phyloP scores from a whole-genome alignment of 2,329 filamentous ascomycete species.

The Neonectria magnoliae region DNA sequence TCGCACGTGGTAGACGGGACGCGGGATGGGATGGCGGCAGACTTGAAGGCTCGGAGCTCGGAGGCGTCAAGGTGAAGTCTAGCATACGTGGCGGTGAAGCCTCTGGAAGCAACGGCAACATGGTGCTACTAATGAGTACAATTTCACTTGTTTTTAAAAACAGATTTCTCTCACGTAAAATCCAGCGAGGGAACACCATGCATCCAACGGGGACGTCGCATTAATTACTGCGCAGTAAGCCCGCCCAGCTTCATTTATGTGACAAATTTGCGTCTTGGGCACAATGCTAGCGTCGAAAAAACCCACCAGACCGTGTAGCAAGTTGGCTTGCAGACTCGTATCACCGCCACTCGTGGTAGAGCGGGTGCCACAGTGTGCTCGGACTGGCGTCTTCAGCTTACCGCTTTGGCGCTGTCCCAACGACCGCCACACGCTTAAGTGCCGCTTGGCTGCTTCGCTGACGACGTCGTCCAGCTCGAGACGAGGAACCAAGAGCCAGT shows the following conservation, averaged over 20 bases:
- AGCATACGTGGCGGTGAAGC: background rate
- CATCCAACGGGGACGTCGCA: background rate
- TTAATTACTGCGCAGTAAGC: background rate
- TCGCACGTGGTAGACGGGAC: background rate
- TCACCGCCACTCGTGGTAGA: background rate
- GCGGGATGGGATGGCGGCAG: background rate
- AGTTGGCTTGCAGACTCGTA: slow-evolving; percentile 5
- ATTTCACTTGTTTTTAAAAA: background rate
- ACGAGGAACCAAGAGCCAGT: background rate
- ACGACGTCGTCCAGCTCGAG: background rate
- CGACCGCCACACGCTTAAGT: slow-evolving; percentile 14
- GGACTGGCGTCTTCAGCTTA: slow-evolving; percentile 19
- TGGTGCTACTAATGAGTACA: no score
- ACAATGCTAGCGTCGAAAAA: background rate
- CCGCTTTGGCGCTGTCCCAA: slow-evolving; percentile 2
- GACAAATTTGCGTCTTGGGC: background rate
- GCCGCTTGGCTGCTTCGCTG: background rate
- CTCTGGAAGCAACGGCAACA: background rate
- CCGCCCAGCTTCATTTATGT: background rate
- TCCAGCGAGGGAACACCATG: background rate
- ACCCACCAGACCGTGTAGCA: background rate
- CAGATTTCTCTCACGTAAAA: background rate
- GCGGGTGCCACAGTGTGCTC: slow-evolving; percentile 15
- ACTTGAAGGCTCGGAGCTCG: background rate
- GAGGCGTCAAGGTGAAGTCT: background rate